These are phyloP conservation scores for Pleoardoris graminearum DNA, from an alignment of 2,329 filamentous ascomycete genomes.

Conservation along the genomic window DNA sequence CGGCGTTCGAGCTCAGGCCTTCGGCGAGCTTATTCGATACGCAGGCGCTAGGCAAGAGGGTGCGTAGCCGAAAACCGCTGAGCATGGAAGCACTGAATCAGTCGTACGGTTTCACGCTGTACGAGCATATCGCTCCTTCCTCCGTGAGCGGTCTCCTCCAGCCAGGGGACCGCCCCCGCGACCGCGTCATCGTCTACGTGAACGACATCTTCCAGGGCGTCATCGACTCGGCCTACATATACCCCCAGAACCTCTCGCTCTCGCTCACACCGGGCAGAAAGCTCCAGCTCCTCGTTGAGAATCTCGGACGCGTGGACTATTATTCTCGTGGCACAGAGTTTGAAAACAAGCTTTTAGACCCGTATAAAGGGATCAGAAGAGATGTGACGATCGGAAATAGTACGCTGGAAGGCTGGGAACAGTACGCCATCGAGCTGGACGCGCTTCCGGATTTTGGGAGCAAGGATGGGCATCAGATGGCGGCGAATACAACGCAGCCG, in stretches of 20 bases:
- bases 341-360: slow-evolving; percentile 41
- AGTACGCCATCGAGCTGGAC: slow-evolving; percentile 46
- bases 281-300: slow-evolving; percentile 54
- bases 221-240: slow-evolving; percentile 52
- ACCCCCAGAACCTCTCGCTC: slow-evolving; percentile 46
- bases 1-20: slow-evolving; percentile 46
- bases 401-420: slow-evolving; percentile 46
- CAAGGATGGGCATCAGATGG: not conserved
- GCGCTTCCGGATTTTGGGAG: not conserved
- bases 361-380: slow-evolving; percentile 51
- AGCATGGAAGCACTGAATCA: slow-evolving; percentile 55
- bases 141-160: slow-evolving; percentile 40
- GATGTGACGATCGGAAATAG: slow-evolving; percentile 48
- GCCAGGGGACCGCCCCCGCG: slow-evolving; percentile 51
- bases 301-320: slow-evolving; percentile 57
- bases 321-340: slow-evolving; percentile 41
- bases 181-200: slow-evolving; percentile 55
- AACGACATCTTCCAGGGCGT: slow-evolving; percentile 50
- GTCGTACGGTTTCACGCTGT: slow-evolving; percentile 51
- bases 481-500: slow-evolving; percentile 9
- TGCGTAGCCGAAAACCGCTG: slow-evolving; percentile 33
- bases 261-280: slow-evolving; percentile 46
- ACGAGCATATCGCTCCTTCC: slow-evolving; percentile 43
- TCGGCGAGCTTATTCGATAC: slow-evolving; percentile 45
- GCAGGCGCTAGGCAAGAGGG: slow-evolving; percentile 22